Evolutionary conservation across 2,329 filamentous ascomycete species (phyloP), one percentile per base, ranked within the genome.

Genomic region (Hirsutella rhossiliensis): DNA sequence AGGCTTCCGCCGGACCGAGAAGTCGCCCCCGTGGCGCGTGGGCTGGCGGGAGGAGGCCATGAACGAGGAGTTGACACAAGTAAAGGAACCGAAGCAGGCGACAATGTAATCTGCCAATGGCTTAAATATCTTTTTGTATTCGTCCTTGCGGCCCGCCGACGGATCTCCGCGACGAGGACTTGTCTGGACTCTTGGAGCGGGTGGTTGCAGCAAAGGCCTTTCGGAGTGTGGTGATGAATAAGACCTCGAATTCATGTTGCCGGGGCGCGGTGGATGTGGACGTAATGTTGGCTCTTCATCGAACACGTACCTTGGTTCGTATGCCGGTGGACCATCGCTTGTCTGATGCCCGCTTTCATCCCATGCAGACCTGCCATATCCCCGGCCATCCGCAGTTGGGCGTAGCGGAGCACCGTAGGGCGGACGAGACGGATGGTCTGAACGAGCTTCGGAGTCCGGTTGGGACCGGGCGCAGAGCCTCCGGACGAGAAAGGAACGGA

Each of bases 41-140:
- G 48, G 20, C 50, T 50, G 59, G 43, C 73, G 71, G 39, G 67
- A 15, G 23, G 52, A 62, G 1, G 73, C 73, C 32, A 73, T 66
- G 56, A 95, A 95, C 0, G 87, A 89, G 13, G 68, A 69, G 58
- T 92, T 94, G n/a, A 95, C 63, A 49, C 75, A 80, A 43, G 83
- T 73, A 51, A 80, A 80, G 0, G 80, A 80, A 44, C 76, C 73
- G 54, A 94, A 85, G 52, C 76, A 82, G 18, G 65, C 61, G 41
- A 79, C 65, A 36, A 95, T 73, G 56, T 92, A 90, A 48, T 88
- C 82, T 62, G 94, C 87, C 13, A 95, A 59, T 5, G 73, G 72
- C 47, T 76, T 80, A 60, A 95, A 95, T 11, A 90, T 77, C 32
- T 67, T 69, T 54, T 74, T 79, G 3, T 71, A 62, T 4, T 70